These are phyloP conservation scores for Beauveria sp. DNA, from an alignment of 2,329 filamentous ascomycete species.

Conservation along the genomic window DNA sequence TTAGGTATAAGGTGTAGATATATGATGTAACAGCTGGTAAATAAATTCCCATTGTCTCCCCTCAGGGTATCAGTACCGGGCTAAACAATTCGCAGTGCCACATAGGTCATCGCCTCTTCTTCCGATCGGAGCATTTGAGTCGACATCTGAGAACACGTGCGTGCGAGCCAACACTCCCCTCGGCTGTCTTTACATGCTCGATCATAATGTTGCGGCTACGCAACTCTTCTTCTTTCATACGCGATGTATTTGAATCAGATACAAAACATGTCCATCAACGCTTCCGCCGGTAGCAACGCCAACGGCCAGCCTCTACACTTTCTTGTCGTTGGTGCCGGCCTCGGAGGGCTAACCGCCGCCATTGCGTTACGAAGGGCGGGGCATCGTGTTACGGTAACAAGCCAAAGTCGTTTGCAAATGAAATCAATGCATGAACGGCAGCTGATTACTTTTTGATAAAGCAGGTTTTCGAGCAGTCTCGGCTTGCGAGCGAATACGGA, in stretches of 20 bases:
- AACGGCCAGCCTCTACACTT: not conserved
- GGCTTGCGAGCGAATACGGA: constrained; percentile 45
- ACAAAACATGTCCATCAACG: not conserved
- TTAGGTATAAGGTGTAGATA: too few species aligned
- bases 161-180: not conserved
- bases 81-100: not conserved
- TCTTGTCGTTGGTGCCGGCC: constrained; percentile 34
- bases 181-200: not conserved
- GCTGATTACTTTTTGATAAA: not conserved
- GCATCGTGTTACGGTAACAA: constrained; percentile 30
- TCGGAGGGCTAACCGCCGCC: constrained; percentile 44
- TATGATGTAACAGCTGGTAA: too few species aligned
- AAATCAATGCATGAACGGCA: not conserved
- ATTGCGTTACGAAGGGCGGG: constrained; percentile 45
- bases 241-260: not conserved
- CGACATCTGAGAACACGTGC: not conserved
- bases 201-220: not conserved
- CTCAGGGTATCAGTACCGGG: not conserved
- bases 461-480: constrained; percentile 46
- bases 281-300: not conserved
- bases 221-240: not conserved
- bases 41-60: too few species aligned
- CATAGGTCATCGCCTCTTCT: not conserved
- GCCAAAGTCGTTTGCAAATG: not conserved
- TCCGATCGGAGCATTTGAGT: not conserved